Base-by-base conservation (phyloP, 1,284 basidiomycete genomes). In the Stereum hirsutum region DNA sequence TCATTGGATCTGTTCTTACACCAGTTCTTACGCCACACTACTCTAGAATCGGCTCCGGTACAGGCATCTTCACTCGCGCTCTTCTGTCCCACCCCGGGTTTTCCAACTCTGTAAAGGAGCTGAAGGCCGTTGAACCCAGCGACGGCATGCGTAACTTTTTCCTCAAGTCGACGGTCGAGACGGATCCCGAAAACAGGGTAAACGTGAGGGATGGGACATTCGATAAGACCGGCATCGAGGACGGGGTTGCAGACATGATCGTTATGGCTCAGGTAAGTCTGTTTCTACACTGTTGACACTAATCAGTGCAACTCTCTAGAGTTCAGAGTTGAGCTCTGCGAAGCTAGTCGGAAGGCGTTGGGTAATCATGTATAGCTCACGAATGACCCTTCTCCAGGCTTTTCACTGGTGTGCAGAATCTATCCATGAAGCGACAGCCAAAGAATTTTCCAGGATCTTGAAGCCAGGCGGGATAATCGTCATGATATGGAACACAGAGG, bases 371-470 rank as follows among this genome's bases (percentile, higher is more conserved):
- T n/a, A n/a, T n/a, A n/a, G n/a, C n/a, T n/a, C n/a, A n/a, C n/a
- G n/a, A n/a, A n/a, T n/a, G n/a, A n/a, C n/a, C n/a, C n/a, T n/a
- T n/a, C n/a, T n/a, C n/a, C 49, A 88, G 79, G 87, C 87, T 11
- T 89, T 79, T 55, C 86, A 89, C 60, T 89, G 87, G 86, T 86
- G 81, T 52, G 80, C 81, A 2, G 74, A 89, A 56, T n/a, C 81
- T 2, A 73, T 88, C 56, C 81, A 76, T 55, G 68, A 76, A 45
- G 69, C 66, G 43, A 82, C 85, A 1, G 68, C 69, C 12, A 60
- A 59, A 0, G 86, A 89, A 55, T 83, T 89, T 55, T 68, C 74
- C 19, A 72, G 87, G 27, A 72, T 87, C 52, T 63, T 89, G 39
- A 85, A 84, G 55, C 78, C 81, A 0, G 60, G 63, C 25, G 87